phyloP scores from a whole-genome alignment of 2,329 filamentous ascomycete species.

The Pseudogymnoascus sp. region DNA sequence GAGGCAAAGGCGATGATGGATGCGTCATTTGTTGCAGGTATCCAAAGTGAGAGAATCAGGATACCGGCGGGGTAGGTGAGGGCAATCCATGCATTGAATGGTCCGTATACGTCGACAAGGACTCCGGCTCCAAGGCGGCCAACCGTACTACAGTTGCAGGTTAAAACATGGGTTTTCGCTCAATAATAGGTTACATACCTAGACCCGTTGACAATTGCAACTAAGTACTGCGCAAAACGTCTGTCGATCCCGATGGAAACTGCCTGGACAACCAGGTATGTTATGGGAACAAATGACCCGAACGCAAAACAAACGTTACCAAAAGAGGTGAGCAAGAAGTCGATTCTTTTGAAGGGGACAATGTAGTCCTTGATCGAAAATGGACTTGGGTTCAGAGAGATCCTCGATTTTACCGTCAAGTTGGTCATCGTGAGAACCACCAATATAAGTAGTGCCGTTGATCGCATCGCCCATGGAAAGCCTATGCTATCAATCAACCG shows the following conservation, averaged over 20 bases:
- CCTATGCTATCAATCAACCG: constrained; percentile 41
- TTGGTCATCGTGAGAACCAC: constrained; percentile 39
- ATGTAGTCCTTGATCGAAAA: constrained; percentile 25
- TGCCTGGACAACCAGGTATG: constrained; percentile 35
- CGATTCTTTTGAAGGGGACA: constrained; percentile 27
- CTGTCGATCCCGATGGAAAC: constrained; percentile 35
- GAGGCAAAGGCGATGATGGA: constrained; percentile 51
- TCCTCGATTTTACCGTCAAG: constrained; percentile 39
- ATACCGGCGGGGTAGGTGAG: constrained; percentile 28
- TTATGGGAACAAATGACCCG: constrained; percentile 42
- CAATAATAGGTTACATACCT: constrained; percentile 21
- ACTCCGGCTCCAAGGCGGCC: constrained; percentile 43
- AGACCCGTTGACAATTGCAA: constrained; percentile 41
- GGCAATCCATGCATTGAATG: constrained; percentile 35
- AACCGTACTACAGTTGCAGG: constrained; percentile 31
- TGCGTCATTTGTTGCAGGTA: constrained; percentile 39
- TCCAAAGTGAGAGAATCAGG: constrained; percentile 40
- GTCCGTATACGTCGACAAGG: constrained; percentile 40
- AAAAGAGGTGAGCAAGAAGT: constrained; percentile 27
- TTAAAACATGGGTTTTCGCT: not conserved
- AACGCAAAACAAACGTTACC: constrained; percentile 34
- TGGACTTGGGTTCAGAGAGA: constrained; percentile 29
- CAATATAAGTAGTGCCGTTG: constrained; percentile 45
- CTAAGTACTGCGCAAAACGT: constrained; percentile 38
- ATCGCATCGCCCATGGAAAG: constrained; percentile 47